Conservation (phyloP, 495 filamentous ascomycete genomes). For the Penicillium pancosmium region DNA sequence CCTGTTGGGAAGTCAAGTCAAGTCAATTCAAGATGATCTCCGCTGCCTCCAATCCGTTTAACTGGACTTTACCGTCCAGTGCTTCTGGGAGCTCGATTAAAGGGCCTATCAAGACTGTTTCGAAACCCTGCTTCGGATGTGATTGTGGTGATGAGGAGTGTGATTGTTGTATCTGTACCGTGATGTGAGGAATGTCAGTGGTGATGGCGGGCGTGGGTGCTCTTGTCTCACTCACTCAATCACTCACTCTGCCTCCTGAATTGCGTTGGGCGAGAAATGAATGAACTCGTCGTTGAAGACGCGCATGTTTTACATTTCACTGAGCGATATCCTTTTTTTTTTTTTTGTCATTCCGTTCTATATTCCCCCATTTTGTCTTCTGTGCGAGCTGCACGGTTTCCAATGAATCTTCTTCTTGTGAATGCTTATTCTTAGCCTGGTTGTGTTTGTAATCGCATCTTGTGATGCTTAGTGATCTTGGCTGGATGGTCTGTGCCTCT, state of each 20-base stretch:
- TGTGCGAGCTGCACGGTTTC: background rate
- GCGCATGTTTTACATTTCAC: background rate
- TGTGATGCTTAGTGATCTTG: too few relatives aligned
- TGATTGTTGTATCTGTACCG: constrained; percentile 48
- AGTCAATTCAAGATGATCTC: constrained; percentile 20
- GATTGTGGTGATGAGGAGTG: constrained; percentile 49
- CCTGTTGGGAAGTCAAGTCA: background rate
- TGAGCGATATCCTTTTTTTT: background rate
- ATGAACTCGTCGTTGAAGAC: background rate
- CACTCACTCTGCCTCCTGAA: too few relatives aligned
- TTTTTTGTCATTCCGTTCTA: background rate
- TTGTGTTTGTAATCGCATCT: too few relatives aligned
- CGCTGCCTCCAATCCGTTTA: constrained; percentile 26
- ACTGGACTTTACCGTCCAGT: constrained; percentile 38
- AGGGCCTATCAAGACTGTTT: constrained; percentile 45
- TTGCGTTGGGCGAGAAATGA: background rate
- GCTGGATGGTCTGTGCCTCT: too few relatives aligned
- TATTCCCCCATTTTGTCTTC: background rate
- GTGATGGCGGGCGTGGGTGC: background rate
- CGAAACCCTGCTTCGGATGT: constrained; percentile 50
- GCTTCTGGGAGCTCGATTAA: constrained; percentile 39
- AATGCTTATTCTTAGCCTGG: too few relatives aligned
- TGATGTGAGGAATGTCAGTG: constrained; percentile 33
- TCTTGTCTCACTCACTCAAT: background rate
- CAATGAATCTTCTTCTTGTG: too few relatives aligned